Base-by-base conservation (phyloP, 305 asterid genomes). In the Plantago coronopus region DNA sequence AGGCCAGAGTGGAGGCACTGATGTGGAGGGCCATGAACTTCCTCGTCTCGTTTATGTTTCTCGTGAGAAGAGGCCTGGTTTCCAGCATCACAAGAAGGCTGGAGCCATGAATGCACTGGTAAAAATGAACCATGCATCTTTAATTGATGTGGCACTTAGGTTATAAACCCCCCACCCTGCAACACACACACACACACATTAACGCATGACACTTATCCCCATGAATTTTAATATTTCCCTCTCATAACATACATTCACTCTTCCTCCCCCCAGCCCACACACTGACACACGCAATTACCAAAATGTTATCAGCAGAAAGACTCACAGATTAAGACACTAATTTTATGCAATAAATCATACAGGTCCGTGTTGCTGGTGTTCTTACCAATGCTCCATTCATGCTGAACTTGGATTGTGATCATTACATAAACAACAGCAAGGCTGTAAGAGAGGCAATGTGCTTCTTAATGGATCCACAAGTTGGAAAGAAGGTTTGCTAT, bases 41-140 rank as follows among this genome's bases (percentile, higher is more conserved):
- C 96, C 96, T 43, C 94, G 99, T 49, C 96, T 93, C 11, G 96
- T 89, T 61, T 93, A 87, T 57, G 97, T 93, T 70, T 93, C 99
- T 43, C 99, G 99, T 79, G 99, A 93, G 86, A 93, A 93, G 79
- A 82, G 99, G 72, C 99, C 95, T 0, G 94, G 96, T 48, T 93
- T 93, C 66, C 94, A 87, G 76, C 99, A 93, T 81, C 99, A 93
- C 76, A 93, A 93, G 63, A 93, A 89, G 66, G 96, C 97, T 21
- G 97, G 97, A 46, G 99, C 99, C 54, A 89, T 89, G 97, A 93
- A 93, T 68, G 83, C 99, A 62, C 87, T 93, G 96, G 99, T 93
- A 83, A 77, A 38, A 38, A 38, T 38, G 66, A 54, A 66, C 64
- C 51, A 58, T 63, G 57, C 43, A 55, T 63, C 49, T 64, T 72